Percentiles rank a stretch among this genome's conserved stretches.
Evolutionary conservation across 345 rosid species (phyloP).

Genomic region (Syzygium jambos): DNA sequence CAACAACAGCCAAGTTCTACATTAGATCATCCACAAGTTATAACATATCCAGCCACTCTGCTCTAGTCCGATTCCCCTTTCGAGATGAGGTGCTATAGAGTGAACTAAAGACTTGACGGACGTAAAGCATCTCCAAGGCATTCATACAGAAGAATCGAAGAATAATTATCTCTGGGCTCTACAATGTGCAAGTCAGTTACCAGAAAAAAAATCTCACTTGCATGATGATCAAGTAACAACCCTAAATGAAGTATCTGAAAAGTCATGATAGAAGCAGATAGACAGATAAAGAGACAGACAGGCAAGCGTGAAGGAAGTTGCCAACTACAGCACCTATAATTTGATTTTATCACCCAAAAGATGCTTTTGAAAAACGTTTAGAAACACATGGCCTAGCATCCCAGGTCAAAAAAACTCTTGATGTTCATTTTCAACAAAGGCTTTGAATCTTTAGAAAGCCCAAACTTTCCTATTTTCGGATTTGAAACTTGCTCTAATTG

Average conservation of each 20-base stretch:
- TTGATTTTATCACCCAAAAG: not conserved
- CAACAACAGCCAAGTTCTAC: not conserved
- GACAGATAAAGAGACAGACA: no score
- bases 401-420: not conserved
- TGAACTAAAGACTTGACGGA: not conserved
- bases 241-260: not conserved
- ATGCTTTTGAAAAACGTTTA: not conserved
- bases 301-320: not conserved
- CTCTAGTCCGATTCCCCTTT: not conserved
- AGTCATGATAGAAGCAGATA: no score
- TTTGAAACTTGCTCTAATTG: not conserved
- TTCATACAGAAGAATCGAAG: not conserved
- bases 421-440: not conserved
- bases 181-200: not conserved
- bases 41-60: not conserved
- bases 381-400: not conserved
- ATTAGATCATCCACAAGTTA: not conserved
- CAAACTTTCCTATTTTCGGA: not conserved
- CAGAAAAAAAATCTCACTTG: not conserved
- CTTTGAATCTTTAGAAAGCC: not conserved
- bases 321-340: not conserved
- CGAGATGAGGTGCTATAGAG: not conserved
- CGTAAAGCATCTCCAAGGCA: no score
- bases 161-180: not conserved
- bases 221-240: not conserved